Evolutionary conservation across 768 basidiomycete species (phyloP).

Genomic region (Hortiboletus campestris): DNA sequence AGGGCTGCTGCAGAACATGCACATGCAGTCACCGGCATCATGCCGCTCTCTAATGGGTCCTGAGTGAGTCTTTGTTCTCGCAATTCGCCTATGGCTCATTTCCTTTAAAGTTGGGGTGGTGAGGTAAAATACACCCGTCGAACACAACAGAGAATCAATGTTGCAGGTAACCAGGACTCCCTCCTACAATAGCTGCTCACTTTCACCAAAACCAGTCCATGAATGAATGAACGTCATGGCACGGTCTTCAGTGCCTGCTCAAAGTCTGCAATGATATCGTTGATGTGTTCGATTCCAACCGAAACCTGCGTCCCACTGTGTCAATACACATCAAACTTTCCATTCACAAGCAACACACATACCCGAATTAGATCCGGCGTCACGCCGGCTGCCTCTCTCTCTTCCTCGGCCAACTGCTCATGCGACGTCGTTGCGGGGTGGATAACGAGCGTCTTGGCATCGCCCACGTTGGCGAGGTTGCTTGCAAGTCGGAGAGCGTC

Average conservation of each 20-base stretch:
- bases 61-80: no score
- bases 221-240: conserved; percentile 1
- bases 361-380: conserved; percentile 58
- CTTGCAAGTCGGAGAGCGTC: conserved; percentile 71
- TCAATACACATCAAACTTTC: background rate
- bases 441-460: conserved; percentile 62
- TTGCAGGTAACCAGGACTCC: background rate
- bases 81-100: no score
- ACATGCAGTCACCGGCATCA: no score
- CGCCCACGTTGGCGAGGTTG: conserved; percentile 71
- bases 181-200: background rate
- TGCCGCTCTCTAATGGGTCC: no score
- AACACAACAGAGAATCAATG: no score
- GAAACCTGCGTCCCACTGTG: conserved; percentile 29
- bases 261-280: conserved; percentile 49
- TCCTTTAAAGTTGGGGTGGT: no score
- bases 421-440: conserved; percentile 61
- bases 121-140: background rate
- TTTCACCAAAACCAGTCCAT: background rate
- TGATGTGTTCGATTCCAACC: conserved; percentile 40
- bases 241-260: conserved; percentile 36
- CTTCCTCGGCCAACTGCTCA: conserved; percentile 49
- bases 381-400: conserved; percentile 50
- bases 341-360: conserved; percentile 10
- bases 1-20: no score